Evolutionary conservation across 169 alveolate species (phyloP).

Genomic region (Cryptosporidium xiaoi): DNA sequence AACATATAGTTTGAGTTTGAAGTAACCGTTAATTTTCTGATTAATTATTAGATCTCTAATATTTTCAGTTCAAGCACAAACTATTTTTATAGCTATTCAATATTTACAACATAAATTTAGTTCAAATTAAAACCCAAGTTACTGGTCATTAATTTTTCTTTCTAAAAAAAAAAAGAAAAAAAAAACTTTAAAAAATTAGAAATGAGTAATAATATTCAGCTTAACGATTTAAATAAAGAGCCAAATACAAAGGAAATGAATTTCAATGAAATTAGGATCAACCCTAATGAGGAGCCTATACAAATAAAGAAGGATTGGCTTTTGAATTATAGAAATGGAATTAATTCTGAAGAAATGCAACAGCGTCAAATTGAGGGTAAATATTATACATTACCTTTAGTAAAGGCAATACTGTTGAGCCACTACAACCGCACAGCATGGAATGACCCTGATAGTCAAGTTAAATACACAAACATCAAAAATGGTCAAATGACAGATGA

Average conservation of each 20-base stretch:
- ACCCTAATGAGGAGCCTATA: slow-evolving; percentile 41
- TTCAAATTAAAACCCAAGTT: not conserved
- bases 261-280: slow-evolving; percentile 43
- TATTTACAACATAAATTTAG: not conserved
- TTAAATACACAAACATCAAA: slow-evolving; percentile 41
- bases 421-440: slow-evolving; percentile 73
- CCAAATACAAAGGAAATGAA: slow-evolving; percentile 22
- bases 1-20: not conserved
- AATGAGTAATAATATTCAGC: slow-evolving; percentile 24
- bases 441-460: slow-evolving; percentile 69
- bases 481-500: slow-evolving; percentile 72
- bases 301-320: slow-evolving; percentile 70
- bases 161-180: slow-evolving; percentile 15
- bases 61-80: not conserved
- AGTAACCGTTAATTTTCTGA: not conserved
- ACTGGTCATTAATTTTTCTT: not conserved
- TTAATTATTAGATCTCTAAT: slow-evolving; percentile 12
- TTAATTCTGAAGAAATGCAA: slow-evolving; percentile 67
- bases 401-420: slow-evolving; percentile 66
- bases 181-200: not conserved
- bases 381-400: slow-evolving; percentile 60
- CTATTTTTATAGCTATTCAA: not conserved
- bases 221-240: slow-evolving; percentile 26
- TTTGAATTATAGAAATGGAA: slow-evolving; percentile 36
- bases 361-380: slow-evolving; percentile 65